phyloP scores from a whole-genome alignment of 2,329 filamentous ascomycete species.

The Fusarium anguioides region DNA sequence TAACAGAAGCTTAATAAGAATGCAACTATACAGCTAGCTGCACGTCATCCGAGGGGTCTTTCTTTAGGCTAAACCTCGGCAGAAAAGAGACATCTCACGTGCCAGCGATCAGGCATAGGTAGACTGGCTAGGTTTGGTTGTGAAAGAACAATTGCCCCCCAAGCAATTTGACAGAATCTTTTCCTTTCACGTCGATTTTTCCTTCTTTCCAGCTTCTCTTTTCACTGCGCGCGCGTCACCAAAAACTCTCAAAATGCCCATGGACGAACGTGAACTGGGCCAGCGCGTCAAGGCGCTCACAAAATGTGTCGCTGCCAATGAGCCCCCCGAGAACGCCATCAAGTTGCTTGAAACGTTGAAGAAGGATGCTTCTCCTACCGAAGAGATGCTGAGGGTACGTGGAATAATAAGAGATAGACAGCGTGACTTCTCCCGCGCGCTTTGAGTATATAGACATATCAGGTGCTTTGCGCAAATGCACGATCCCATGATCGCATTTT shows the following conservation, averaged over 20 bases:
- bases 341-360: conserved; percentile 82
- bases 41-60: too few relatives aligned
- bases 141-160: conserved; percentile 20
- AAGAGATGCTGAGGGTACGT: conserved; percentile 85
- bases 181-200: neutral
- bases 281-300: conserved; percentile 80
- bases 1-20: too few relatives aligned
- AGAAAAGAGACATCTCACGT: conserved; percentile 29
- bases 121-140: conserved; percentile 11
- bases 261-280: conserved; percentile 87
- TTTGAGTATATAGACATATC: conserved; percentile 15
- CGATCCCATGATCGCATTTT: conserved; percentile 35
- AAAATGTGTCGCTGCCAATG: conserved; percentile 81
- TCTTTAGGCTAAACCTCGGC: conserved; percentile 30
- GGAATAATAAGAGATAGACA: neutral
- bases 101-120: conserved; percentile 21
- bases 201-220: neutral
- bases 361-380: conserved; percentile 82
- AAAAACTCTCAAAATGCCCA: conserved; percentile 49
- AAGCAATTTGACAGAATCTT: conserved; percentile 4
- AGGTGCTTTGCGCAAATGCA: conserved; percentile 34
- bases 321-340: conserved; percentile 77
- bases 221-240: neutral
- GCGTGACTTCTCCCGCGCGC: neutral
- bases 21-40: too few relatives aligned